Base-by-base conservation (phyloP, 192 early-diverging fungal species). In the Umbelopsis vinacea region DNA sequence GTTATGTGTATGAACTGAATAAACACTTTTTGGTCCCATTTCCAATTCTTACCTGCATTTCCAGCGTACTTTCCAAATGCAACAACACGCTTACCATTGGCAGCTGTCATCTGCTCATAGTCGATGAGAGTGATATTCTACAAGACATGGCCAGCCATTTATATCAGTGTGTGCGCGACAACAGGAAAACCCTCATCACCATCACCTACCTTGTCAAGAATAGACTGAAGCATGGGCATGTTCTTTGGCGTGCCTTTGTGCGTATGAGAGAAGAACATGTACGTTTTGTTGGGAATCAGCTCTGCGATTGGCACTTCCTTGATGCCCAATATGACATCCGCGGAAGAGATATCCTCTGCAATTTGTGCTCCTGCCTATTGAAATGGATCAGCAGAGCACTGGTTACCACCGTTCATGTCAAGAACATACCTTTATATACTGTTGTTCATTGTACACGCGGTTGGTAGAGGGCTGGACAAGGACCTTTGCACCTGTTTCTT, bases 201-300 rank as follows among this genome's bases (percentile, higher is more conserved):
- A 50, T 33, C 29, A 46, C 63, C 47, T 21, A 94, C 92, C 86
- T 95, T 95, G 81, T 98, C 95, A 46, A 99, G 83, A 50, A 97
- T 87, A 50, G 86, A 81, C 75, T 96, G 87, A 60, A 99, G 87
- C 82, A 93, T 90, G 40, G 90, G 89, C 94, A 97, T 96, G 81
- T 97, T 97, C 80, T 96, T 93, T n/a, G 66, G 45, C 68, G 97
- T 96, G 45, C 96, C 97, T 84, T 99, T 99, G 84, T 97, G 95
- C 1, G 96, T 98, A 82, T 99, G 97, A 57, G 96, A 97, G 70
- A 99, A 99, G 80, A 94, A 91, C 37, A 98, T 37, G 81, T 97
- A 98, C 0, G 94, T 97, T 84, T 98, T 98, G 78, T 93, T 82
- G 5, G 89, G 87, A 9, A 97, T 86, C 73, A 99, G 75, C 71